phyloP scores from a whole-genome alignment of 1,284 basidiomycete genomes.

The Sporisorium iseilematis-ciliati region DNA sequence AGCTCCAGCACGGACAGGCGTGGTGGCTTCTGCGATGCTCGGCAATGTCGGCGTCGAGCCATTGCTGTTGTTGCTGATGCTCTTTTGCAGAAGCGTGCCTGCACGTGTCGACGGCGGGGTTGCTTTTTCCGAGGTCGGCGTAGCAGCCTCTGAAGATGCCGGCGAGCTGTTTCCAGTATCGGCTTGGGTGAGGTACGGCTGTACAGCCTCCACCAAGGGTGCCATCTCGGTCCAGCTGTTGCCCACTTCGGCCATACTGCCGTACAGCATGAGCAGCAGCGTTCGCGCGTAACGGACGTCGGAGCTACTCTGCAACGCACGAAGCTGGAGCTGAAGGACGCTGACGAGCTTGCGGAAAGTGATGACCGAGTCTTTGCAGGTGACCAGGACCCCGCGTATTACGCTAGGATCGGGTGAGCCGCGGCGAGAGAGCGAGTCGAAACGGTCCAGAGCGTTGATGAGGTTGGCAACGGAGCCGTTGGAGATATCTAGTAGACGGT shows the following conservation, averaged over 20 bases:
- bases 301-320: slow-evolving; percentile 77
- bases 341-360: slow-evolving; percentile 88
- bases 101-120: slow-evolving; percentile 33
- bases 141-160: slow-evolving; percentile 15
- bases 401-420: slow-evolving; percentile 77
- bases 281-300: slow-evolving; percentile 90
- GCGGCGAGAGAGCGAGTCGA: slow-evolving; percentile 84
- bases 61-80: slow-evolving; percentile 26
- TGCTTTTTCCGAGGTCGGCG: slow-evolving; percentile 6
- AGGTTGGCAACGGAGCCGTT: slow-evolving; percentile 84
- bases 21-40: slow-evolving; percentile 61
- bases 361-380: slow-evolving; percentile 85
- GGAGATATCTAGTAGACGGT: slow-evolving; percentile 73
- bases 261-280: slow-evolving; percentile 88
- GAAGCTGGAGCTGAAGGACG: slow-evolving; percentile 84
- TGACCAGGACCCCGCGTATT: slow-evolving; percentile 84
- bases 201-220: slow-evolving; percentile 79
- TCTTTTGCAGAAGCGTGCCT: slow-evolving; percentile 30
- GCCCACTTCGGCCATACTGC: slow-evolving; percentile 88
- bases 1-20: slow-evolving; percentile 35
- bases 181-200: slow-evolving; percentile 52
- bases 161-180: slow-evolving; percentile 20
- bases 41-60: slow-evolving; percentile 43
- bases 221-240: slow-evolving; percentile 85
- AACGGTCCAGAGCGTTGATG: slow-evolving; percentile 89